Conservation (phyloP, 202 grass and related monocot species). For the Bolboschoenoplectus hybrid region DNA sequence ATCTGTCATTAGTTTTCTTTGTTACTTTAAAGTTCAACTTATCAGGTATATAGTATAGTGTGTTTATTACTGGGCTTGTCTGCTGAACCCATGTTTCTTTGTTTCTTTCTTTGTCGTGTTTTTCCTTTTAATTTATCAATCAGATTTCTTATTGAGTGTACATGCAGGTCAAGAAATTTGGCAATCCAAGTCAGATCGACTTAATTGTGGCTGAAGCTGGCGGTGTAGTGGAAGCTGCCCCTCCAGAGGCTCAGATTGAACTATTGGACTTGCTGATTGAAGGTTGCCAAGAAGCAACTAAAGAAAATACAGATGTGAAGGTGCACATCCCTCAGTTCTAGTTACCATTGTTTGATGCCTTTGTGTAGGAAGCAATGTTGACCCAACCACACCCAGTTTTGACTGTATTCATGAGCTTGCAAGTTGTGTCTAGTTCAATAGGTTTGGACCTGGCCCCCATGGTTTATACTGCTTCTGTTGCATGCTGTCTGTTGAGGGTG, state of each 20-base stretch:
- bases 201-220: constrained; percentile 86
- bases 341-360: neutral
- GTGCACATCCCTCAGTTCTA: constrained; percentile 41
- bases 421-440: neutral
- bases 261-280: constrained; percentile 87
- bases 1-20: constrained; percentile 6
- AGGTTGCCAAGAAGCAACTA: constrained; percentile 88
- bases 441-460: constrained; percentile 14
- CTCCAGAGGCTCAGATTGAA: constrained; percentile 75
- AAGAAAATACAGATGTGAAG: constrained; percentile 83
- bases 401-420: neutral
- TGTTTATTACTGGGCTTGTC: neutral
- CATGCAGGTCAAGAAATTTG: constrained; percentile 92
- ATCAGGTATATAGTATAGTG: neutral
- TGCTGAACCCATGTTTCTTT: neutral
- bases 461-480: neutral
- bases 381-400: neutral
- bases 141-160: constrained; percentile 4
- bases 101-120: neutral
- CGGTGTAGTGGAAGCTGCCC: constrained; percentile 68
- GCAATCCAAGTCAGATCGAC: constrained; percentile 79
- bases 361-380: neutral
- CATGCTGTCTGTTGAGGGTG: neutral
- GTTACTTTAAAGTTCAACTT: constrained; percentile 10
- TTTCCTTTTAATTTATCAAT: constrained; percentile 9